Percentiles rank a stretch among this genome's conserved stretches.
Conservation (phyloP, 306 rosid genomes). For the Lotus japonicus region DNA sequence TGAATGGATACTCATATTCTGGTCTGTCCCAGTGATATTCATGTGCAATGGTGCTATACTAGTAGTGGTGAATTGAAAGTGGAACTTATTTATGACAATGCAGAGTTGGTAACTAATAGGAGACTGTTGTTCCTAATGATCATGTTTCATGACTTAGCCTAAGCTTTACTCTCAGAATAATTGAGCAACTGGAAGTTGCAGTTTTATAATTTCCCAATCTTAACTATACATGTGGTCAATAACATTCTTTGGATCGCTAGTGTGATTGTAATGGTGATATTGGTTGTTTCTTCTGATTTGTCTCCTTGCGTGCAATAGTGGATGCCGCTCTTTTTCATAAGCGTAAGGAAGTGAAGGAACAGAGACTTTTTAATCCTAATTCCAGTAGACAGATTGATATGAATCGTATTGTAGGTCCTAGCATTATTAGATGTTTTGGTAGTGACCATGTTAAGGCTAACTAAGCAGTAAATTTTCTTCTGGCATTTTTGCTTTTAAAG, state of each 20-base stretch:
- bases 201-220: not conserved
- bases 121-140: not conserved
- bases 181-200: not conserved
- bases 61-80: not conserved
- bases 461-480: not conserved
- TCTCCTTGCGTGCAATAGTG: not conserved
- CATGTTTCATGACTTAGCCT: not conserved
- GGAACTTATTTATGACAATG: constrained; percentile 9
- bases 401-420: not conserved
- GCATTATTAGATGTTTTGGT: not conserved
- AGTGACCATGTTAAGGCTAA: not conserved
- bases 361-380: not conserved
- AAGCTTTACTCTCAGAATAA: not conserved
- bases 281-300: constrained; percentile 6
- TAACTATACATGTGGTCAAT: not conserved
- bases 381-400: not conserved
- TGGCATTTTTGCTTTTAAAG: not conserved
- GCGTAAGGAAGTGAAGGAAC: not conserved
- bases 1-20: constrained; percentile 1
- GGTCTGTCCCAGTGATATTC: not conserved
- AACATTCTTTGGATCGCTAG: not conserved
- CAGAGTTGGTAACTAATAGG: not conserved
- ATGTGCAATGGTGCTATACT: not conserved
- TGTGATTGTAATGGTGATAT: not conserved
- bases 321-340: not conserved